Conservation (phyloP, 495 filamentous ascomycete species). For the Xylaria longipes region DNA sequence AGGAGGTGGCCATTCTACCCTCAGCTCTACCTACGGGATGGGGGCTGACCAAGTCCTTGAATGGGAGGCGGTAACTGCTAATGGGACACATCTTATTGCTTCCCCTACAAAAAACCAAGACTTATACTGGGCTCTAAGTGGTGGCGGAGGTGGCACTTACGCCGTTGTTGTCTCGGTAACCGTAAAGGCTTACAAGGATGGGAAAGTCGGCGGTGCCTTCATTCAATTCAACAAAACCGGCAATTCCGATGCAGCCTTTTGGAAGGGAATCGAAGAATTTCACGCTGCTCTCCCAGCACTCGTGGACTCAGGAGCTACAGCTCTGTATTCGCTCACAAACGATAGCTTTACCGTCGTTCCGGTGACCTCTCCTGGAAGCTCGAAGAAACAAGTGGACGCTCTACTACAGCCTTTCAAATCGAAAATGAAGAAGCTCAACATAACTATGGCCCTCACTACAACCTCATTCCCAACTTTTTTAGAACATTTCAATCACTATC, state of each 20-base stretch:
- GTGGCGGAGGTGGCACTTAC: constrained; percentile 61
- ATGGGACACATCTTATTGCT: constrained; percentile 54
- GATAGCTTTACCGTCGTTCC: constrained; percentile 55
- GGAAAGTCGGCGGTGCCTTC: constrained; percentile 38
- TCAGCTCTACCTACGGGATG: constrained; percentile 63
- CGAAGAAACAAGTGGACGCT: constrained; percentile 38
- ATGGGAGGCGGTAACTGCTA: constrained; percentile 63
- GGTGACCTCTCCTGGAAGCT: constrained; percentile 46
- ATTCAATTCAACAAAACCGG: constrained; percentile 39
- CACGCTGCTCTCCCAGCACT: constrained; percentile 35
- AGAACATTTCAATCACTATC: constrained; percentile 53
- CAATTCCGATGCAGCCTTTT: constrained; percentile 53
- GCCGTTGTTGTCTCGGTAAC: constrained; percentile 53
- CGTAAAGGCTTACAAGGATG: constrained; percentile 51
- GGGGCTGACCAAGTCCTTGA: constrained; percentile 66
- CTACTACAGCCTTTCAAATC: constrained; percentile 45
- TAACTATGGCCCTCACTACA: constrained; percentile 37
- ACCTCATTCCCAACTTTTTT: constrained; percentile 34
- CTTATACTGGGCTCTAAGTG: constrained; percentile 67
- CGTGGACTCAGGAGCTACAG: constrained; percentile 39
- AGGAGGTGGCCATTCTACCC: constrained; percentile 64
- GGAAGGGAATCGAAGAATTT: constrained; percentile 39
- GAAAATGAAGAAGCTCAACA: constrained; percentile 41
- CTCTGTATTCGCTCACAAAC: constrained; percentile 57
- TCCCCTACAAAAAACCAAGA: constrained; percentile 57